Conservation (phyloP, 2,329 filamentous ascomycete genomes). For the Microdochium nivale region DNA sequence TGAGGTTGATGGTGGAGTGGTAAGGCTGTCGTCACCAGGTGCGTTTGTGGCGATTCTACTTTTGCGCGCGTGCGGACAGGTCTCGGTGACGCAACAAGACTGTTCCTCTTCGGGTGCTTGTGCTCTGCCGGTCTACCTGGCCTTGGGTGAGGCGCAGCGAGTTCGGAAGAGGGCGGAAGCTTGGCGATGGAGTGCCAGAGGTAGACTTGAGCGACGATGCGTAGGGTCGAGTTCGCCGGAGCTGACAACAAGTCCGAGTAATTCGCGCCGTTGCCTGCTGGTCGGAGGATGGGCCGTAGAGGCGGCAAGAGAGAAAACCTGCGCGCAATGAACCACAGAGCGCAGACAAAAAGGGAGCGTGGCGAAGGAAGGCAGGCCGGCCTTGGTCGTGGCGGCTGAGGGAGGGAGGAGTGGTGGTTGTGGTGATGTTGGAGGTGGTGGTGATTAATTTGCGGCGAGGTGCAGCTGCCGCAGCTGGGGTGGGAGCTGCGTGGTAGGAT, state of each 20-base stretch:
- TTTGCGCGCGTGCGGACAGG: neutral
- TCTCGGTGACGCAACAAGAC: neutral
- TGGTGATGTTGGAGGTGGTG: neutral
- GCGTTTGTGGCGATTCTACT: neutral
- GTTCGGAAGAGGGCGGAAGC: neutral
- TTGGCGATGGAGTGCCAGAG: neutral
- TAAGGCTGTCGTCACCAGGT: neutral
- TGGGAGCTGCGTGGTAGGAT: neutral
- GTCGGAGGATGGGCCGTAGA: neutral
- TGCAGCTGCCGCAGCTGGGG: neutral
- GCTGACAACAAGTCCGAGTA: neutral
- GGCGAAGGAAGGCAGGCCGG: neutral
- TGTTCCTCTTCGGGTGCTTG: neutral
- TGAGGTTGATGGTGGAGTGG: neutral
- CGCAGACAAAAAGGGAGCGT: neutral
- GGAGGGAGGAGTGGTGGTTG: neutral
- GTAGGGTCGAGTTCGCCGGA: too few species aligned
- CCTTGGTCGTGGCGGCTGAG: neutral
- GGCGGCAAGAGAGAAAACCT: neutral
- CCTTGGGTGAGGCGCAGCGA: neutral
- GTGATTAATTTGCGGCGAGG: neutral
- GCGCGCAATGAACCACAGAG: neutral
- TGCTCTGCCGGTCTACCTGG: neutral
- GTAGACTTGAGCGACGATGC: neutral
- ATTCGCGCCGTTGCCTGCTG: neutral